Conservation (phyloP, 148 eudicot species). For the Vaccinium darrowii region DNA sequence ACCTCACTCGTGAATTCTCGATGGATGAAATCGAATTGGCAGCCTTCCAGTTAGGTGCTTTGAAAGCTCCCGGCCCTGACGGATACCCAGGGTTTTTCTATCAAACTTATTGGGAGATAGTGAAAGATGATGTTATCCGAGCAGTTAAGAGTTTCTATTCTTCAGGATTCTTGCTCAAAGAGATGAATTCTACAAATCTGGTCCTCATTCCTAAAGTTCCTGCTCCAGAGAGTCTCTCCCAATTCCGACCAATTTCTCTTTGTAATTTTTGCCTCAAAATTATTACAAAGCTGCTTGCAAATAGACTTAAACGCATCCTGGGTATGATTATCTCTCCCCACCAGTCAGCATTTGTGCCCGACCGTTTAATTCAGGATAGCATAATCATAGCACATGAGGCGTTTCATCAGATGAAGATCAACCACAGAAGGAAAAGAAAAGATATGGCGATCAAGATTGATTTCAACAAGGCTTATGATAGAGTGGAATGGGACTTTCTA, state of each 20-base stretch:
- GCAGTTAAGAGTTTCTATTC: not conserved
- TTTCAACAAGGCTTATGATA: not conserved
- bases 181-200: not conserved
- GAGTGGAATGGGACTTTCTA: not conserved
- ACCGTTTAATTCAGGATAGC: not conserved
- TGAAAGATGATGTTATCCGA: accelerated
- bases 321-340: not conserved
- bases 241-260: too few species aligned
- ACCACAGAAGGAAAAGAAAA: not conserved
- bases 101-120: not conserved
- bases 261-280: not conserved
- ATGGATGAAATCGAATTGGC: not conserved
- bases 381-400: not conserved
- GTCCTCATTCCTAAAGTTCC: not conserved
- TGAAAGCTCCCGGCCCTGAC: not conserved
- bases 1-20: not conserved
- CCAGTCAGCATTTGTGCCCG: not conserved
- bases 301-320: not conserved
- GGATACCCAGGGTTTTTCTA: not conserved
- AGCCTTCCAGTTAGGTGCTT: not conserved
- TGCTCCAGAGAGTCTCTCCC: not conserved
- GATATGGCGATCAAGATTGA: not conserved
- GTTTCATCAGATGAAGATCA: not conserved
- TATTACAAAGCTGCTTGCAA: not conserved
- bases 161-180: not conserved